Base-by-base conservation (phyloP, 2,329 filamentous ascomycete genomes). In the Aureobasidium pullulans region DNA sequence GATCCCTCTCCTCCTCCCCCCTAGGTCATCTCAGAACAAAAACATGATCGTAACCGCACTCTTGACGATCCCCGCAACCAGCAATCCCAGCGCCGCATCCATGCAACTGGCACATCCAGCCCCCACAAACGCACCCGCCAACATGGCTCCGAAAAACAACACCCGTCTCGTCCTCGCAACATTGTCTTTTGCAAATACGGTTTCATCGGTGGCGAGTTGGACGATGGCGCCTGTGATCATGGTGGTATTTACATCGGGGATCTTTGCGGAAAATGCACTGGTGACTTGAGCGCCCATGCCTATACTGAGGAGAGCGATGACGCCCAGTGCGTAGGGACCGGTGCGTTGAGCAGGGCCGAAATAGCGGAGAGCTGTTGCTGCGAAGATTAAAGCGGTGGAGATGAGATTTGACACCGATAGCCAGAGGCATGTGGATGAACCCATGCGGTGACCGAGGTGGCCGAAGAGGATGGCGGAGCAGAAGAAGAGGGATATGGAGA, bases 201-300 rank as follows among this genome's bases (percentile, higher is more conserved):
- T 60, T 15, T 48, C 48, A 57, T 69, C 67, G 10, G 62, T 65
- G 11, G 65, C 64, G 11, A 68, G 54, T 57, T 66, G 64, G 16
- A 69, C 65, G 15, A 68, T 36, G 13, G 67, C 66, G 9, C 67
- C 67, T 1, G 67, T 69, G 32, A 69, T 62, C 67, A 68, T 69
- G 16, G 67, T 69, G 6, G 67, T 69, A 57, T 69, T 68, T 23
- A 69, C 37, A 56, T 69, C 67, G 3, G 66, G 65, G 64, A 68
- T 64, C 2, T 61, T 58, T 23, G 66, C 62, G 28, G 63, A 62
- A 6, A 69, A 40, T 1, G 67, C 66, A 7, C 66, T 63, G 11
- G 65, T 60, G 4, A 68, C 68, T 56, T 69, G 66, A 2, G 66
- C 67, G 1, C 62, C 63, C 7, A 63, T 63, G 6, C 64, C 60